Conservation (phyloP, 495 filamentous ascomycete species). For the Aspergillus coremiiformis region DNA sequence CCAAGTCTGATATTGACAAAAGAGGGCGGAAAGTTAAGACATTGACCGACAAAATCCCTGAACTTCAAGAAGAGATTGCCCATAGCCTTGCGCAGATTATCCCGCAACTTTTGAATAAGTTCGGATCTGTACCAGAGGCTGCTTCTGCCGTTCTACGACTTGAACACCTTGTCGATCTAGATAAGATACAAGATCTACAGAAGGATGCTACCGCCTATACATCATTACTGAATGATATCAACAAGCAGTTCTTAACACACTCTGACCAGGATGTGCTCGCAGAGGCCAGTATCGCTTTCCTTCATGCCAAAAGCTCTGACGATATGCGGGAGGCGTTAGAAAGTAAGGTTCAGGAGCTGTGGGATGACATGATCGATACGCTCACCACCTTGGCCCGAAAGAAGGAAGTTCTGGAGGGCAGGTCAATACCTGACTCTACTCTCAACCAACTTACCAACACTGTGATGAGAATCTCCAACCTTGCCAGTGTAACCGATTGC, state of each 20-base stretch:
- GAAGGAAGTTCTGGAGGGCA: constrained; percentile 55
- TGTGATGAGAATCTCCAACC: constrained; percentile 74
- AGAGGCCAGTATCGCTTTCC: constrained; percentile 71
- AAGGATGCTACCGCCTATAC: constrained; percentile 77
- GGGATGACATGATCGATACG: constrained; percentile 72
- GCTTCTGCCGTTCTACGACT: constrained; percentile 78
- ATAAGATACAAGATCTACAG: constrained; percentile 81
- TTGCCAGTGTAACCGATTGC: constrained; percentile 73
- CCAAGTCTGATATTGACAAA: constrained; percentile 50
- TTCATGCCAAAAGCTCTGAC: constrained; percentile 79
- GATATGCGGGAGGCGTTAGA: constrained; percentile 81
- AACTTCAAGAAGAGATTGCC: constrained; percentile 66
- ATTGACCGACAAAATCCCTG: constrained; percentile 50
- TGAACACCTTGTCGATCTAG: constrained; percentile 79
- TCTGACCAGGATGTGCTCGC: constrained; percentile 76
- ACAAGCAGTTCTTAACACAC: constrained; percentile 86
- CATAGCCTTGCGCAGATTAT: constrained; percentile 68
- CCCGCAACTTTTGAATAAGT: constrained; percentile 83
- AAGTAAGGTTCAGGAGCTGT: constrained; percentile 67
- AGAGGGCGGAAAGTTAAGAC: constrained; percentile 57
- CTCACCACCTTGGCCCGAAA: constrained; percentile 60
- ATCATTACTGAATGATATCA: constrained; percentile 83
- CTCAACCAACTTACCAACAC: constrained; percentile 69
- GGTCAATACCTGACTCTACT: constrained; percentile 50
- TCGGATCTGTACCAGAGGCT: constrained; percentile 77